Evolutionary conservation across 176 grass and related monocot genomes (phyloP), one percentile per base, ranked within the genome.

Genomic region (Oryza coarctata): DNA sequence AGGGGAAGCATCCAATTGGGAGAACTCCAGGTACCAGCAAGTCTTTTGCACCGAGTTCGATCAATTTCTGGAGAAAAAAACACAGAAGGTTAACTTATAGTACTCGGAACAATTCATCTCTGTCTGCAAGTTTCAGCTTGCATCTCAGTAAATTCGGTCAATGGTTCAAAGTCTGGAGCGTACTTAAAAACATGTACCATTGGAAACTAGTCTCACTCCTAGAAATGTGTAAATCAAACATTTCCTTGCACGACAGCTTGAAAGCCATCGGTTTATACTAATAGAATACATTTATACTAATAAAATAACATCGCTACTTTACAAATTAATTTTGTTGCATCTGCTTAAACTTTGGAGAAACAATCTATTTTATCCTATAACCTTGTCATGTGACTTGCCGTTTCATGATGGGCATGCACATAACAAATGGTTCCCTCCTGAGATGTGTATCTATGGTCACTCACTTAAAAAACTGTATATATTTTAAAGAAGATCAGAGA

Each of bases 1-100:
- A 9, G 0, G 95, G 92, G 71, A 98, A 94, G 84, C 95, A 98
- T 34, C 95, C 95, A 12, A 91, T 91, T 12, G 95, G 92, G 13
- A 98, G 86, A 78, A 98, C 73, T 22, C 90, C 90, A 2, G 92
- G 95, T 45, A 98, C 92, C 78, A 98, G 45, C 34, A 98, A 43
- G 84, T 98, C 92, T 20, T 40, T 89, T 12, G 92, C 95, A 31
- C 95, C 95, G 27, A 94, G 79, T 33, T 87, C 91, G 32, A 94
- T 87, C 81, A 98, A 77, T 86, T 85, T 94, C 95, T 98, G 90
- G 6, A 22, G 40, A 81, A 76, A 4, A 50, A 57, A 79, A 22
- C 17, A 61, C 43, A 69, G 3, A 76, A 4, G 28, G 25, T 67
- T 15, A 26, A 66, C 27, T 70, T 23, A 26, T 20, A 81, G 22